Percentiles rank a stretch among this genome's conserved stretches.
Conservation (phyloP, 1,139 yeast genomes). For the Kurtzmaniella natalensis region DNA sequence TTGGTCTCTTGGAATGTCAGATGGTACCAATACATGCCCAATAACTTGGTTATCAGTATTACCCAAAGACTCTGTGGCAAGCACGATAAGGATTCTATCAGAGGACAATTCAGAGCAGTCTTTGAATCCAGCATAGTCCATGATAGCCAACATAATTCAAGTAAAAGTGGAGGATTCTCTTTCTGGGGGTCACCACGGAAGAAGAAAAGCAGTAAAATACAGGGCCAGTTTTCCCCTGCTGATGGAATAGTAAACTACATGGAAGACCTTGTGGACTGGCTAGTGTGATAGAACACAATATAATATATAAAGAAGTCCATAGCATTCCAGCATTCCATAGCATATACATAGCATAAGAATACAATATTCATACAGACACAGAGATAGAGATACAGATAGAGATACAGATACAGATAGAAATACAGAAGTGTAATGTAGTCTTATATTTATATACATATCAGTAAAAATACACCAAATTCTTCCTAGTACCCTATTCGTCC, state of each 20-base stretch:
- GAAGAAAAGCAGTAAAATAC: conserved; percentile 9
- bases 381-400: too few species aligned
- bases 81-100: conserved; percentile 30
- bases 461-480: too few species aligned
- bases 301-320: too few species aligned
- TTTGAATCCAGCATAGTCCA: conserved; percentile 36
- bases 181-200: conserved; percentile 12
- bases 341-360: not conserved
- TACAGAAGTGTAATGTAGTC: too few species aligned
- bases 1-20: conserved; percentile 37
- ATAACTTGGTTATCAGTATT: conserved; percentile 25
- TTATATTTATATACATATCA: too few species aligned
- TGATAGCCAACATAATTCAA: conserved; percentile 21
- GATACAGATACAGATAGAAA: not conserved
- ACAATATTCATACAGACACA: not conserved
- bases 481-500: not conserved
- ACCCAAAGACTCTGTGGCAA: conserved; percentile 26
- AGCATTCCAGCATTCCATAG: conserved; percentile 1
- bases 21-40: conserved; percentile 40
- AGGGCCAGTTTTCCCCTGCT: conserved; percentile 23
- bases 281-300: conserved; percentile 22
- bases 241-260: conserved; percentile 36
- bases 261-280: conserved; percentile 28
- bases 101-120: conserved; percentile 29
- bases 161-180: conserved; percentile 13